phyloP scores from a whole-genome alignment of 192 early-diverging fungal genomes.

The Coemansia sp. region DNA sequence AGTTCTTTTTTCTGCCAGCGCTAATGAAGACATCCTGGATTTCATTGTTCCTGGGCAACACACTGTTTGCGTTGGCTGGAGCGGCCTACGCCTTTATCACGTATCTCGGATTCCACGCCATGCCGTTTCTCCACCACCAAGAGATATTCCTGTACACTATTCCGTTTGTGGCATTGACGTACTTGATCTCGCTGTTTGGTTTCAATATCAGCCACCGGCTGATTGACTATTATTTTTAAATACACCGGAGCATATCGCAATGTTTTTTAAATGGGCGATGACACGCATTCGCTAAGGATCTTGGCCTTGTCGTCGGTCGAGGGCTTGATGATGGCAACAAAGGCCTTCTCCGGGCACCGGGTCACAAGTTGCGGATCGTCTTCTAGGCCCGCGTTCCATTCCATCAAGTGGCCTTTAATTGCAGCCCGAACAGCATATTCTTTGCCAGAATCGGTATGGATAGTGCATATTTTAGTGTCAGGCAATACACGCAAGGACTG shows the following conservation, averaged over 20 bases:
- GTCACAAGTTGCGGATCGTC: constrained; percentile 11
- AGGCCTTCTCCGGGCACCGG: constrained; percentile 4
- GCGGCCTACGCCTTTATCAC: constrained; percentile 85
- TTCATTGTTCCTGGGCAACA: constrained; percentile 78
- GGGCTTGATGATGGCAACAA: constrained; percentile 38
- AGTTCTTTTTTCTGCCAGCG: constrained; percentile 88
- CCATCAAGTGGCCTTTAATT: constrained; percentile 33
- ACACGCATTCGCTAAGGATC: constrained; percentile 30
- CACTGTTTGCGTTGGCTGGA: constrained; percentile 76
- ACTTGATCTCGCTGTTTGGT: constrained; percentile 62
- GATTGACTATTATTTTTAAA: constrained; percentile 69
- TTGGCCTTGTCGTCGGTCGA: constrained; percentile 16
- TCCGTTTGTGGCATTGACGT: constrained; percentile 58
- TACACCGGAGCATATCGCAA: background rate
- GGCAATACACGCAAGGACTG: constrained; percentile 29
- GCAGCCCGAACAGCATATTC: constrained; percentile 28
- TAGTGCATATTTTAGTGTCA: constrained; percentile 32
- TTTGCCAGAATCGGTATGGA: constrained; percentile 10
- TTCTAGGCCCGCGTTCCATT: constrained; percentile 37
- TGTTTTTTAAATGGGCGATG: background rate
- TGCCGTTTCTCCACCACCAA: constrained; percentile 89
- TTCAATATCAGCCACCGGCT: constrained; percentile 76
- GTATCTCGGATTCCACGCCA: constrained; percentile 90
- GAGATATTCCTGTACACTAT: constrained; percentile 88
- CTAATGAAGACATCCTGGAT: constrained; percentile 76